phyloP scores from a whole-genome alignment of 192 early-diverging fungal genomes.

The Chytriomyces sp. region DNA sequence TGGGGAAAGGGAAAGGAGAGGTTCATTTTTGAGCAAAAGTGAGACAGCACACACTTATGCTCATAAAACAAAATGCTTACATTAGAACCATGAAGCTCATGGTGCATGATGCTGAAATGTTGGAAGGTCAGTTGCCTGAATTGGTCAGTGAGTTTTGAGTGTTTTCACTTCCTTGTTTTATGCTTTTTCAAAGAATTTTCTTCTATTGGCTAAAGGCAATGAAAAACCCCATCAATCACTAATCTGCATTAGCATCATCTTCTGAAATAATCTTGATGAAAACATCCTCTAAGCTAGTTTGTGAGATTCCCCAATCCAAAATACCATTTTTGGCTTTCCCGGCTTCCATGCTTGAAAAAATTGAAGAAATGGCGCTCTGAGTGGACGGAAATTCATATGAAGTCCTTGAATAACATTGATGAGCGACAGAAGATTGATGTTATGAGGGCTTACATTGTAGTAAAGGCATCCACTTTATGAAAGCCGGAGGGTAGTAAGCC shows the following conservation, averaged over 20 bases:
- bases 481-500: conserved; percentile 54
- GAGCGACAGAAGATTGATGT: background rate
- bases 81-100: no score
- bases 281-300: conserved; percentile 68
- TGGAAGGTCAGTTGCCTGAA: no score
- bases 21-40: no score
- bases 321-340: conserved; percentile 61
- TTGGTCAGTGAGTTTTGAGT: no score
- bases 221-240: no score
- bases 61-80: no score
- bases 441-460: conserved; percentile 16
- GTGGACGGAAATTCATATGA: conserved; percentile 62
- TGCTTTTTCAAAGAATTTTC: no score
- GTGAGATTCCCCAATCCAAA: conserved; percentile 71
- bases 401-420: conserved; percentile 20
- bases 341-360: conserved; percentile 66
- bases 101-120: no score
- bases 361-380: conserved; percentile 41
- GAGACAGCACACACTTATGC: no score
- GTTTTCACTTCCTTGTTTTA: no score
- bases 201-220: no score
- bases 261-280: conserved; percentile 30
- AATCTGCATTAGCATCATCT: conserved; percentile 29
- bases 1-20: no score
- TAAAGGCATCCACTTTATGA: conserved; percentile 61